Evolutionary conservation across 495 filamentous ascomycete species (phyloP).

Genomic region (Tuber magnatum): DNA sequence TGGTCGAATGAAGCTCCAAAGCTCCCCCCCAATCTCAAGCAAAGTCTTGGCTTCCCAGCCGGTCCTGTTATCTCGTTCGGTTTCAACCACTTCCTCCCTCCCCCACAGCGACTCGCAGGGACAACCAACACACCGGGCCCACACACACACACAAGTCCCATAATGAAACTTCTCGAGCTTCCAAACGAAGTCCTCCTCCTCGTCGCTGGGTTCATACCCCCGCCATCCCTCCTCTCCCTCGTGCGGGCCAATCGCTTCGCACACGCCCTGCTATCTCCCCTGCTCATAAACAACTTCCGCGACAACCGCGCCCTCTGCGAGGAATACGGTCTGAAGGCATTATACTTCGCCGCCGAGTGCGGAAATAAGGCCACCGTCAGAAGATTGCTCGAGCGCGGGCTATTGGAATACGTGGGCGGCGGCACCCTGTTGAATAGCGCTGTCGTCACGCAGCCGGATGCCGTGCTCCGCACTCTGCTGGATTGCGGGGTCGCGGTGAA

Average conservation of each 20-base stretch:
- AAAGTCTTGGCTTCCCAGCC: constrained; percentile 1
- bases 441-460: neutral
- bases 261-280: neutral
- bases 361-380: neutral
- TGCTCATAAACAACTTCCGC: constrained; percentile 4
- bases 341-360: neutral
- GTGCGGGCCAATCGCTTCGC: neutral
- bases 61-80: neutral
- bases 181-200: constrained; percentile 4
- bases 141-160: neutral
- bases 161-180: neutral
- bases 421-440: neutral
- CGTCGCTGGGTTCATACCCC: neutral
- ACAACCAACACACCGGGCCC: neutral
- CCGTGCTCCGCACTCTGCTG: neutral
- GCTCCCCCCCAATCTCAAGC: neutral
- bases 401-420: neutral
- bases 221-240: neutral
- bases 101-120: neutral
- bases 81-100: neutral
- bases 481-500: neutral
- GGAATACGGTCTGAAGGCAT: neutral
- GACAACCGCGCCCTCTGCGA: neutral
- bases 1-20: neutral
- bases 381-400: neutral